Base-by-base conservation (phyloP, 2,329 filamentous ascomycete species). In the Claviceps pazoutovae region DNA sequence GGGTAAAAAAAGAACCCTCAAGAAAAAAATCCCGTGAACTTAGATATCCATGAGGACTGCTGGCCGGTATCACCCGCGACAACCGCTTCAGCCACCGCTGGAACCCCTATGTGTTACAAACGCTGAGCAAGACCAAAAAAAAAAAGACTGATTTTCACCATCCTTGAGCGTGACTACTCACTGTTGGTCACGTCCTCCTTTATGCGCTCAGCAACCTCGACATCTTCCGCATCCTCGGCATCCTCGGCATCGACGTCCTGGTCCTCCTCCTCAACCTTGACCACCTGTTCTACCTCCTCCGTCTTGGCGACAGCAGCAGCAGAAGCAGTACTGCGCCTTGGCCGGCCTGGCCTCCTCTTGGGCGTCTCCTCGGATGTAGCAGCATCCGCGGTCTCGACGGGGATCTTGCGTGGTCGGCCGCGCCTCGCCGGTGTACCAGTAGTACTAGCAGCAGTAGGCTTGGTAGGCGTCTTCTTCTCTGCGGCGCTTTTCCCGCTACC, bases 401-500 rank as follows among this genome's bases (percentile, higher is more conserved):
- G 59, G 60, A 48, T 2, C 48, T 49, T 49, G 38, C 39, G 23
- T 23, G 66, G 66, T 37, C 63, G 56, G 23, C 64, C 64, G 34
- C 66, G 65, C 57, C 30, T 46, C 23, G 59, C 44, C 59, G 52
- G 43, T 14, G 51, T 49, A 21, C 39, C 39, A 21, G 30, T 11
- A 21, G 53, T 54, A 14, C 43, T 38, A 58, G 21, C 52, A 57
- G 45, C 56, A 46, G 51, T 4, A 46, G 51, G 41, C 54, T 58
- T 58, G 13, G 54, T 42, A 5, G 49, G 53, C 39, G 49, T 52
- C 21, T 49, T 51, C 47, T 51, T 54, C 55, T 51, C 42, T 30
- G 42, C 51, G 46, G 54, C 53, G 56, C 66, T 66, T 54, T 63
- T 63, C 54, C 59, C 64, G 54, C 61, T 66, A 57, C 72, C 73